Evolutionary conservation across 768 basidiomycete genomes (phyloP), one percentile per base, ranked within the genome.

Genomic region (Mycena venus): DNA sequence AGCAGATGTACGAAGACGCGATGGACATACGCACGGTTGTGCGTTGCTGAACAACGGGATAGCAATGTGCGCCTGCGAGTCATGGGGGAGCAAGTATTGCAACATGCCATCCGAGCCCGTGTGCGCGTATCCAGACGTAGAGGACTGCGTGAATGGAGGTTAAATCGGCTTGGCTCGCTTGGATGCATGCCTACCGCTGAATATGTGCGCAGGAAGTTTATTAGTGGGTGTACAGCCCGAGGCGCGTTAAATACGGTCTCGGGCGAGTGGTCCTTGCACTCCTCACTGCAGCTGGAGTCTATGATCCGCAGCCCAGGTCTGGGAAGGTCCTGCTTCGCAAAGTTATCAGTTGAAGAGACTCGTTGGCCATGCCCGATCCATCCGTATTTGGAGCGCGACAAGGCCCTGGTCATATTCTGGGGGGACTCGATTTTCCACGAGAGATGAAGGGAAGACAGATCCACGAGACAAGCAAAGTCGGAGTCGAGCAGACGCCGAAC

Each of bases 401-500:
- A 29, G 40, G 68, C 27, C 49, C 68, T 38, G 2, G 59, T 4
- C 27, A 51, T 25, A 17, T 49, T 42, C 27, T 8, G 34, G 1
- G 60, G 60, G 6, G 49, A 10, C 9, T 38, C 29, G 36, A 21
- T 38, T 31, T 19, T 32, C 68, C 68, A 70, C n/a, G 60, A 70
- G 21, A 62, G 68, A 32, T 62, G 60, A 19, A 70, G 60, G 1
- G 51, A 53, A 15, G 59, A 51, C 4, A 70, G 60, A 32, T 70
- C 68, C 36, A 70, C 68, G 27, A 70, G 17, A 31, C 68, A 70
- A 17, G 49, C 60, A 40, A 70, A 70, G 34, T 70, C 68, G 19
- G 68, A 61, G n/a, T 70, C 68, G 3, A 70, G 68, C 68, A 70
- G 62, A 34, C 49, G 60, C 11, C 68, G 59, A 15, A 70, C 60